Evolutionary conservation across 1,284 basidiomycete genomes (phyloP), one percentile per base, ranked within the genome.

Genomic region (Cryptococcus sp.): DNA sequence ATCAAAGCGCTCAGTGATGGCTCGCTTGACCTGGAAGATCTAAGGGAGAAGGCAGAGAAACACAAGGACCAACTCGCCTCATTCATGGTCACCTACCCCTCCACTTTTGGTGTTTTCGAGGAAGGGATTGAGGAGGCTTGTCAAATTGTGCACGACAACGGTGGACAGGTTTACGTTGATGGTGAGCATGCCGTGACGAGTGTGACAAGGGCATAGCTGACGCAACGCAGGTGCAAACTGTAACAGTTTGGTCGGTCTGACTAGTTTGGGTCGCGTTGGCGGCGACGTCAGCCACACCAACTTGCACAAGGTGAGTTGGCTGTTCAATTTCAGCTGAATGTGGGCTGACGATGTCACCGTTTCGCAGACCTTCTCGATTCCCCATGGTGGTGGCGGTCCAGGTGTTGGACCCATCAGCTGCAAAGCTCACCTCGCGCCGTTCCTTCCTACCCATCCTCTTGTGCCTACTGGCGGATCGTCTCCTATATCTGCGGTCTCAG

Each of bases 251-350:
- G 87, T 99, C 65, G 95, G 95, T 25, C 77, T 98, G 56, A 98
- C 95, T 22, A 93, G 93, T 75, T 93, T 95, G n/a, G 92, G 90
- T 5, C 88, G 85, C 38, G 96, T 94, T 72, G 95, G 95, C 52
- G 95, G 93, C 57, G 95, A 99, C 78, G 93, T 99, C 43, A 96
- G 93, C 72, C 95, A 99, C 78, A 84, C 98, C 82, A 99, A 99
- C 81, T 81, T 99, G 52, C 95, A 99, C 84, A 98, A 98, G 81
- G 89, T 91, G 71, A 39, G 19, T 50, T 35, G 27, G 22, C 16
- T 62, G 16, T 53, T 27, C 20, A 42, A 16, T 1, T 3, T 6
- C 16, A 16, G 15, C 19, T 13, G n/a, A 10, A 47, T 6, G 6
- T n/a, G 17, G 38, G 25, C 16, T 39, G 17, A 19, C 17, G 56